phyloP scores from a whole-genome alignment of 805 yeast genomes.

The Torulaspora franciscae region DNA sequence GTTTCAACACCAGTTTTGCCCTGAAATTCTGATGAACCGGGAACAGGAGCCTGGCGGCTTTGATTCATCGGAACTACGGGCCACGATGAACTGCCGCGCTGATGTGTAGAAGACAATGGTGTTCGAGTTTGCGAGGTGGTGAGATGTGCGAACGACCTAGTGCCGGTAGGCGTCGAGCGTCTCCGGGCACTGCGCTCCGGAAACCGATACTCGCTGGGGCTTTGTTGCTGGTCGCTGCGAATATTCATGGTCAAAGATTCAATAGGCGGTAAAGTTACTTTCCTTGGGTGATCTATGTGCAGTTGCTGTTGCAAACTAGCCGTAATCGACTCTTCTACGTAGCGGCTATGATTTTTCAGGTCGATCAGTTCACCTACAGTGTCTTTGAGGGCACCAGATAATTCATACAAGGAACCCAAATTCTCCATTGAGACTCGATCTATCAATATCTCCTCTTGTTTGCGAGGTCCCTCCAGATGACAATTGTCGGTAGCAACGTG shows the following conservation, averaged over 20 bases:
- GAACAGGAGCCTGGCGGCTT: slow-evolving; percentile 8
- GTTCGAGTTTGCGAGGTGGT: background rate
- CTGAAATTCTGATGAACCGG: slow-evolving; percentile 10
- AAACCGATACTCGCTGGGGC: slow-evolving; percentile 8
- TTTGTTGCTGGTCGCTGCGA: slow-evolving; percentile 4
- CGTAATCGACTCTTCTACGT: slow-evolving; percentile 10
- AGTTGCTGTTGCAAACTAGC: slow-evolving; percentile 7
- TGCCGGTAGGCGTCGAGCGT: background rate
- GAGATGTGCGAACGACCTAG: background rate
- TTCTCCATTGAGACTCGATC: slow-evolving; percentile 9
- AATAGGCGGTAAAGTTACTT: slow-evolving; percentile 13
- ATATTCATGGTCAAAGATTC: slow-evolving; percentile 12
- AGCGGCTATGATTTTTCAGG: slow-evolving; percentile 10
- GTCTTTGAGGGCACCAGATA: slow-evolving; percentile 4
- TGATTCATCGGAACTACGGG: slow-evolving; percentile 1
- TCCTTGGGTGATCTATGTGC: slow-evolving; percentile 4
- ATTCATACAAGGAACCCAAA: slow-evolving; percentile 9
- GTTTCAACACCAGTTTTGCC: background rate
- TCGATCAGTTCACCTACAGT: slow-evolving; percentile 11
- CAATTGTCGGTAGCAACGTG: background rate
- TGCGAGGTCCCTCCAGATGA: background rate
- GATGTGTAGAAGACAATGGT: slow-evolving; percentile 1
- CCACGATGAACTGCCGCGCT: slow-evolving; percentile 8
- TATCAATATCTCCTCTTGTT: slow-evolving; percentile 4
- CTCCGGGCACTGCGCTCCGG: slow-evolving; percentile 1